A percentile compares a stretch with the other conserved stretches of the same genome.
Evolutionary conservation across 2,329 filamentous ascomycete species (phyloP).

Genomic region (Aspergillus luchuensis): DNA sequence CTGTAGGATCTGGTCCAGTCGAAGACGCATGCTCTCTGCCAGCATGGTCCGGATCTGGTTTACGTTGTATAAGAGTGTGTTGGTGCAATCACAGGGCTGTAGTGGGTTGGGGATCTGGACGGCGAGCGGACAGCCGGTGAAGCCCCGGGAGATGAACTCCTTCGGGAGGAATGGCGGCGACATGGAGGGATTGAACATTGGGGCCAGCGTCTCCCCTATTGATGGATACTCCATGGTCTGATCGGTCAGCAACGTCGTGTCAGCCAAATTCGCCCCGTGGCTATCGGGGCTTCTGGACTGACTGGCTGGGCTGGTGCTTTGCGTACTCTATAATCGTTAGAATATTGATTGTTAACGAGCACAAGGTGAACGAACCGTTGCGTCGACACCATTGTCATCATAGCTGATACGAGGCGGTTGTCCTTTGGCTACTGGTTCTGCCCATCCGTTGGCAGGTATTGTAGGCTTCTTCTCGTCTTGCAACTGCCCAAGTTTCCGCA

Average conservation of each 20-base stretch:
- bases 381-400: constrained; percentile 9
- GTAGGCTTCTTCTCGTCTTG: constrained; percentile 32
- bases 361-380: not conserved
- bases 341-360: not conserved
- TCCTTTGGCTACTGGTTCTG: constrained; percentile 3
- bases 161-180: constrained; percentile 35
- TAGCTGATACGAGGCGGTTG: constrained; percentile 8
- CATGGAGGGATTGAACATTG: constrained; percentile 30
- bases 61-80: constrained; percentile 33
- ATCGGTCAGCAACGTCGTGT: constrained; percentile 15
- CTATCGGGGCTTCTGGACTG: constrained; percentile 33
- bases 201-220: constrained; percentile 14
- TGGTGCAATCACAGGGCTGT: constrained; percentile 33
- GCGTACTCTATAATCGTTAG: not conserved
- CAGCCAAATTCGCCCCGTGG: constrained; percentile 20
- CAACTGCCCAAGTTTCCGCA: constrained; percentile 39
- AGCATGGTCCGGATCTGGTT: constrained; percentile 35
- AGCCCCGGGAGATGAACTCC: constrained; percentile 30
- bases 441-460: constrained; percentile 9
- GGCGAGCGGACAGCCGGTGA: constrained; percentile 32
- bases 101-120: constrained; percentile 29
- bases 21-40: constrained; percentile 26
- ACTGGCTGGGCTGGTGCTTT: constrained; percentile 14
- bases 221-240: constrained; percentile 13
- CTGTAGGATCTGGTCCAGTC: constrained; percentile 38